Percentiles rank a stretch among this genome's conserved stretches.
These are phyloP conservation scores for Lasiosphaeria miniovina DNA, from an alignment of 495 filamentous ascomycete genomes.

Conservation along the genomic window DNA sequence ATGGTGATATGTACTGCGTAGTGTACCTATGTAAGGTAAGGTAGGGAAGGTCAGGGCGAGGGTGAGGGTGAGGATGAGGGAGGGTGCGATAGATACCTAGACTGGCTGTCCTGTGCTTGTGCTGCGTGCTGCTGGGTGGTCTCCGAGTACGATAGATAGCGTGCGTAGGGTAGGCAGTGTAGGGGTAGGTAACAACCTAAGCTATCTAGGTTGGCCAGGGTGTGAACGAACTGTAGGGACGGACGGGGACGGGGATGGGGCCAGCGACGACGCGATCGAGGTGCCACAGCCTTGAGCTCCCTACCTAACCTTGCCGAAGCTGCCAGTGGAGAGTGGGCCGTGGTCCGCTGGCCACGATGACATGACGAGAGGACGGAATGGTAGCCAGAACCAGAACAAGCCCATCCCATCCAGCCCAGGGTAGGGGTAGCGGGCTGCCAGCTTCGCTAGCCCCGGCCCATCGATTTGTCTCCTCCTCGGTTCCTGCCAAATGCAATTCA, in stretches of 20 bases:
- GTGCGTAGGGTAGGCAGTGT: neutral
- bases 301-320: neutral
- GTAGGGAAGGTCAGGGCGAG: no score
- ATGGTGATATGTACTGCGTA: neutral
- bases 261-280: neutral
- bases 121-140: no score
- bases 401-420: neutral
- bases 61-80: no score
- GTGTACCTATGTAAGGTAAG: no score
- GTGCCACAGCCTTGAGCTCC: neutral
- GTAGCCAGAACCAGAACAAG: slow-evolving; percentile 1
- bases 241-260: neutral
- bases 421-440: neutral
- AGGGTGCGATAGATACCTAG: no score
- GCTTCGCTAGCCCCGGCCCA: neutral
- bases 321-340: neutral
- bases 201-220: neutral
- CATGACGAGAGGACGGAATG: neutral
- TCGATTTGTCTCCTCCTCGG: neutral
- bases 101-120: no score
- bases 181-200: neutral
- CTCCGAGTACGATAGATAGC: no score
- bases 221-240: neutral
- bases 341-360: neutral
- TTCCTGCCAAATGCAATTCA: neutral